Percentiles rank a stretch among this genome's conserved stretches.
phyloP scores from a whole-genome alignment of 495 filamentous ascomycete species.

The Xylaria longipes region DNA sequence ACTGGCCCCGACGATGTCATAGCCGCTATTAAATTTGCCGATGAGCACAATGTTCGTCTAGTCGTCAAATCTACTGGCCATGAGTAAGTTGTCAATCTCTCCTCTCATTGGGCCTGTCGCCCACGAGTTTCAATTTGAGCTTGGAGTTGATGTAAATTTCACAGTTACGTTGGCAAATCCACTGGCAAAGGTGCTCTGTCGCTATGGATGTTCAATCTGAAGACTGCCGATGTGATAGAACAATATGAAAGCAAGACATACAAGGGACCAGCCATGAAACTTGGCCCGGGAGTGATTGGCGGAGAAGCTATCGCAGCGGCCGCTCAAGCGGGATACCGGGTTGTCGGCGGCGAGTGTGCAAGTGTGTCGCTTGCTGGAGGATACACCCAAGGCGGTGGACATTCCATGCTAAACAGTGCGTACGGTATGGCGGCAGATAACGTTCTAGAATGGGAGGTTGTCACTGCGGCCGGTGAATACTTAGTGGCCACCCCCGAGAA shows the following conservation, averaged over 20 bases:
- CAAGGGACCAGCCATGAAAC: constrained; percentile 52
- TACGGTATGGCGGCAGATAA: constrained; percentile 68
- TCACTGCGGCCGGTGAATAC: constrained; percentile 52
- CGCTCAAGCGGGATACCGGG: constrained; percentile 46
- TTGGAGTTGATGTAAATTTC: not conserved
- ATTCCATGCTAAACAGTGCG: constrained; percentile 53
- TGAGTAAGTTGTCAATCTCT: constrained; percentile 35
- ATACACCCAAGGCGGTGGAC: constrained; percentile 65
- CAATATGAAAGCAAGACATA: constrained; percentile 44
- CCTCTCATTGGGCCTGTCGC: not conserved
- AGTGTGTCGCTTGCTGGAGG: constrained; percentile 55
- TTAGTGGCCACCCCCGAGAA: constrained; percentile 50
- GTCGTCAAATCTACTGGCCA: constrained; percentile 51
- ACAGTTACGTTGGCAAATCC: constrained; percentile 46
- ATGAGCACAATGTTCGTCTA: constrained; percentile 43
- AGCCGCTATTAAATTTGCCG: constrained; percentile 53
- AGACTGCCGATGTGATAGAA: constrained; percentile 45
- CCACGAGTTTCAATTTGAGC: too few species aligned
- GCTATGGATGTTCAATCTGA: constrained; percentile 66
- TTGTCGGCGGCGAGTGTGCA: constrained; percentile 52
- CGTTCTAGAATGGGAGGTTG: constrained; percentile 62
- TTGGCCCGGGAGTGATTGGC: constrained; percentile 61
- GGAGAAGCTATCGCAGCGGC: constrained; percentile 52
- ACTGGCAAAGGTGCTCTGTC: constrained; percentile 59
- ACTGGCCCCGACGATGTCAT: constrained; percentile 39